Evolutionary conservation across 306 rosid species (phyloP), one percentile per base, ranked within the genome.

Genomic region (Prunus salicina): DNA sequence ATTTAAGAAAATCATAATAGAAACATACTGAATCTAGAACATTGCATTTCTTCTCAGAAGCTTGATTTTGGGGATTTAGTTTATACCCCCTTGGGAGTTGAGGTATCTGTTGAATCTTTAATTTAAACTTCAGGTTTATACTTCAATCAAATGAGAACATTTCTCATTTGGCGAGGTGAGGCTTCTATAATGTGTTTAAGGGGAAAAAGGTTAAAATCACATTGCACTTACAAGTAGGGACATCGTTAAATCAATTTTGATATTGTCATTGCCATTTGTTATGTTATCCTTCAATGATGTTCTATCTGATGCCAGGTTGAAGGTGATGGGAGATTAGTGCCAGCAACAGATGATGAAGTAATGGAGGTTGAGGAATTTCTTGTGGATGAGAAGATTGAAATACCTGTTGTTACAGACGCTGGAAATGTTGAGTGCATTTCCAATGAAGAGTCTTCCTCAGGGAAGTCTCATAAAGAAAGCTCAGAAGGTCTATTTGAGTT

Each of bases 271-370:
- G n/a, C 24, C 22, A 2, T 46, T 46, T 28, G 2, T 34, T 51
- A 20, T 12, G 16, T 57, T 28, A 30, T 69, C 25, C 75, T 76
- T 51, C 12, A 61, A 70, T 66, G 67, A 34, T 58, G 78, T 61
- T 60, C 65, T 71, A 83, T 83, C n/a, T 80, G 75, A 82, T 80
- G 32, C 70, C 80, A 95, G 99, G 97, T 95, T 84, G 99, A 90
- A 80, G 96, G 97, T 76, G 96, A 95, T 82, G 99, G 99, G 82
- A 95, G 92, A 81, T 89, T 95, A 66, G 99, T 95, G 79, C 98
- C 98, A 55, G 99, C 99, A 73, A 90, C 98, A 34, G 98, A 95
- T 78, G 99, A 92, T 84, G 99, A 95, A 82, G 88, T 89, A 64
- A 92, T 92, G 90, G 89, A 92, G 84, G 93, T 95, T 78, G 97